Conservation (phyloP, 257 asterid species). For the Solanum tacnaense region DNA sequence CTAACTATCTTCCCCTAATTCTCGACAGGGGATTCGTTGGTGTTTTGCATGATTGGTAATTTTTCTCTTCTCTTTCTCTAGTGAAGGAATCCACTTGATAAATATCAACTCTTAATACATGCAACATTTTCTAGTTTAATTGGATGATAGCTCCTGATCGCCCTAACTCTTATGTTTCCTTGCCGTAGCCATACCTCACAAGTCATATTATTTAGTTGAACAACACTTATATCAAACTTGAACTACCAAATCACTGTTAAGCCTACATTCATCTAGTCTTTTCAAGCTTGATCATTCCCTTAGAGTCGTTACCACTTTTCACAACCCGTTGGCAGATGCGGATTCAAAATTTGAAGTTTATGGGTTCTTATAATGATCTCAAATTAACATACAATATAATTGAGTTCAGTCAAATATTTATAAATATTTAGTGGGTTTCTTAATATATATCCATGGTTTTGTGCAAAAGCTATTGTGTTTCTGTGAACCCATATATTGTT, state of each 20-base stretch:
- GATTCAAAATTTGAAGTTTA: too few species aligned
- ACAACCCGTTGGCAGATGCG: too few species aligned
- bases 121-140: not conserved
- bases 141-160: not conserved
- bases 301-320: too few species aligned
- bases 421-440: not conserved
- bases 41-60: conserved; percentile 83
- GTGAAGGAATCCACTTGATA: not conserved
- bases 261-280: too few species aligned
- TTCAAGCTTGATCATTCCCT: too few species aligned
- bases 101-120: not conserved
- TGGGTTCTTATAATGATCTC: too few species aligned
- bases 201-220: not conserved
- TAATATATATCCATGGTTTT: not conserved
- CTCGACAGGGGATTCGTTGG: conserved; percentile 84
- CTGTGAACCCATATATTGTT: not conserved
- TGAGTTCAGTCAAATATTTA: too few species aligned
- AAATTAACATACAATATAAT: too few species aligned
- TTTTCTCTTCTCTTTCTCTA: not conserved
- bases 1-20: conserved; percentile 66
- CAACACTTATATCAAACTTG: not conserved
- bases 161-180: not conserved
- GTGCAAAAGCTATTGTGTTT: not conserved
- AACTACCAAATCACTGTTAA: too few species aligned
- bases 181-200: not conserved